These are phyloP conservation scores for Eurotiales sp. DNA, from an alignment of 2,329 filamentous ascomycete species.

Conservation along the genomic window DNA sequence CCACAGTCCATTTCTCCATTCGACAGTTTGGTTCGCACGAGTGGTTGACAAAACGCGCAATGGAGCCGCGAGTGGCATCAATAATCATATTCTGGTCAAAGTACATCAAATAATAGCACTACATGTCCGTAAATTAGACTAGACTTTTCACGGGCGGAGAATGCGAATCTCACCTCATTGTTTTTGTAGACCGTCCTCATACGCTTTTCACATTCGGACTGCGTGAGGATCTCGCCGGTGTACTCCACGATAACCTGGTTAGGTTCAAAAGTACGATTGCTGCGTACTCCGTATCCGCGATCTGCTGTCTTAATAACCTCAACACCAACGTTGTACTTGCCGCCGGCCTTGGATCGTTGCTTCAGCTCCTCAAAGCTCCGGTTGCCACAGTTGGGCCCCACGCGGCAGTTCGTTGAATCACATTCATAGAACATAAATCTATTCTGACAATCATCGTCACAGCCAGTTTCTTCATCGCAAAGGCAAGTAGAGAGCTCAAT, in stretches of 20 bases:
- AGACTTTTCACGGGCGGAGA: background rate
- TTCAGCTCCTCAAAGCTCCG: conserved; percentile 80
- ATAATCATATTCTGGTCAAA: conserved; percentile 99
- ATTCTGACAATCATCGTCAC: conserved; percentile 88
- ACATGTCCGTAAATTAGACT: conserved; percentile 17
- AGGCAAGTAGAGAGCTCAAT: conserved; percentile 74
- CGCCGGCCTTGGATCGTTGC: conserved; percentile 69
- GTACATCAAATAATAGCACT: conserved; percentile 98
- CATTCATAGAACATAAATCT: conserved; percentile 97
- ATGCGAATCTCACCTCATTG: conserved; percentile 65
- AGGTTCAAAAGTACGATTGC: conserved; percentile 79
- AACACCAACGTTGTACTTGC: conserved; percentile 86
- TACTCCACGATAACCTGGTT: conserved; percentile 99
- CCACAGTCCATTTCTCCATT: conserved; percentile 98
- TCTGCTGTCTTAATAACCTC: conserved; percentile 90
- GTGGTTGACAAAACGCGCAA: conserved; percentile 97
- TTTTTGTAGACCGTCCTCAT: conserved; percentile 94
- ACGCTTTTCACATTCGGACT: conserved; percentile 84
- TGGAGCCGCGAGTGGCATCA: conserved; percentile 90
- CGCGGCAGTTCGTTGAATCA: conserved; percentile 80
- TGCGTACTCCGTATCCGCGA: conserved; percentile 86
- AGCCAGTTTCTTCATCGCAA: conserved; percentile 73
- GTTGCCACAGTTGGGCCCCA: conserved; percentile 77
- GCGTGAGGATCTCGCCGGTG: conserved; percentile 94
- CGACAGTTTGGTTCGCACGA: conserved; percentile 94